Evolutionary conservation across 148 eudicot genomes (phyloP).

Genomic region (Fagopyrum tataricum): DNA sequence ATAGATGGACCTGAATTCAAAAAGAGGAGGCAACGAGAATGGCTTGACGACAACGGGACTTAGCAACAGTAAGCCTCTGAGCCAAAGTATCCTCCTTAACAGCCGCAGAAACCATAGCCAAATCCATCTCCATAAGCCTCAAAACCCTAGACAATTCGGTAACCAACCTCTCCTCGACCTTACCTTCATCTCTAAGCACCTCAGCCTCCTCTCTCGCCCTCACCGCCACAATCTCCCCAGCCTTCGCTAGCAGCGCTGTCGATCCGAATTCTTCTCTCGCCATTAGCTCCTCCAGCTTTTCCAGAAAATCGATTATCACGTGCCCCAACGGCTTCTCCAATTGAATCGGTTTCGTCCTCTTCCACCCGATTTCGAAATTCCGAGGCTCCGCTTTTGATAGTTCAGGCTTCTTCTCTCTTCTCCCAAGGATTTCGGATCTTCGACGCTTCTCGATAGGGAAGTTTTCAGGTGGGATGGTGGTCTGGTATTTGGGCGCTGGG

Average conservation of each 20-base stretch:
- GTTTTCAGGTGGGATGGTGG: slow-evolving; percentile 46
- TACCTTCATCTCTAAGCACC: slow-evolving; percentile 65
- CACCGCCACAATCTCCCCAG: slow-evolving; percentile 78
- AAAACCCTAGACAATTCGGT: slow-evolving; percentile 71
- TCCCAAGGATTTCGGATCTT: slow-evolving; percentile 58
- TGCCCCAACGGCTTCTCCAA: slow-evolving; percentile 71
- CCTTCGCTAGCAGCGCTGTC: slow-evolving; percentile 54
- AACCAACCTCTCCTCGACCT: slow-evolving; percentile 83
- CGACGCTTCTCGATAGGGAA: slow-evolving; percentile 71
- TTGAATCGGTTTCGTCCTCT: slow-evolving; percentile 54
- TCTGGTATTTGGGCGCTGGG: slow-evolving; percentile 27
- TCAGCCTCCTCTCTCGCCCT: slow-evolving; percentile 82
- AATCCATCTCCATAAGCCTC: slow-evolving; percentile 94
- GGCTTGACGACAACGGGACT: slow-evolving; percentile 87
- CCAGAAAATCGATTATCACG: slow-evolving; percentile 83
- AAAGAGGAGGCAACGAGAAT: slow-evolving; percentile 85
- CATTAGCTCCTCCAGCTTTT: slow-evolving; percentile 62
- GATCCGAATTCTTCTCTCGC: slow-evolving; percentile 65
- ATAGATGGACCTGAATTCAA: too few species aligned
- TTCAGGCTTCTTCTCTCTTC: slow-evolving; percentile 33
- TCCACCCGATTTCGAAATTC: slow-evolving; percentile 83
- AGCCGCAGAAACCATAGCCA: slow-evolving; percentile 81
- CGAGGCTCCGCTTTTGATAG: slow-evolving; percentile 64
- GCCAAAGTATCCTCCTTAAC: slow-evolving; percentile 68
- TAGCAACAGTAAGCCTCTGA: slow-evolving; percentile 64